Evolutionary conservation across 148 eudicot genomes (phyloP).

Genomic region (Vaccinium vitisidaea): DNA sequence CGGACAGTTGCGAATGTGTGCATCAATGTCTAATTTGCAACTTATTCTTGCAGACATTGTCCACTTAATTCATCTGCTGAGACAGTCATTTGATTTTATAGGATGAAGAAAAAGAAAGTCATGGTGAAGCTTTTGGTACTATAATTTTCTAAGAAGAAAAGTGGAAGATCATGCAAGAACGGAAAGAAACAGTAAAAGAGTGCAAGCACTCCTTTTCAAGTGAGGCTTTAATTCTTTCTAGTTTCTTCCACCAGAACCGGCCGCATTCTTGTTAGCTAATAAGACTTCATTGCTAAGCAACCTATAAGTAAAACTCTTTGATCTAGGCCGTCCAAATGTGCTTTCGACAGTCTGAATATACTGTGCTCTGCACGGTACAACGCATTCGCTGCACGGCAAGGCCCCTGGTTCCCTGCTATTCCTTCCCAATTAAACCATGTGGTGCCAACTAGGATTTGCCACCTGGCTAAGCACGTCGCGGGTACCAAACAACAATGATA

Average conservation of each 20-base stretch:
- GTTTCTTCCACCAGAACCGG: background rate
- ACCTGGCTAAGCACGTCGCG: no score
- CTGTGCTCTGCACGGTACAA: no score
- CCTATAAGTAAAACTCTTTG: background rate
- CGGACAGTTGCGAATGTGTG: background rate
- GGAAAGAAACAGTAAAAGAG: background rate
- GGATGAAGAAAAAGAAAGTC: background rate
- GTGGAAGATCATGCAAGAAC: background rate
- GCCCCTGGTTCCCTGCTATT: no score
- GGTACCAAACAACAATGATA: no score
- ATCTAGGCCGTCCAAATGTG: no score
- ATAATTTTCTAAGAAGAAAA: background rate
- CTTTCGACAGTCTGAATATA: no score
- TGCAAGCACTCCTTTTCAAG: background rate
- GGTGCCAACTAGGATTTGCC: no score
- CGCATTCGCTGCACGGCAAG: no score
- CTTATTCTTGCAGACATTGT: background rate
- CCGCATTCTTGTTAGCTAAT: background rate
- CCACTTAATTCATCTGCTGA: no score
- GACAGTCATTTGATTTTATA: background rate
- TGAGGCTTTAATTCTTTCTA: background rate
- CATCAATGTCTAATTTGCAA: background rate
- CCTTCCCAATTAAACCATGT: no score
- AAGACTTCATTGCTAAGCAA: background rate
- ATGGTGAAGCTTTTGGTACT: conserved; percentile 4